Evolutionary conservation across 805 yeast species (phyloP), one percentile per base, ranked within the genome.

Genomic region (Yarrowia sp.): DNA sequence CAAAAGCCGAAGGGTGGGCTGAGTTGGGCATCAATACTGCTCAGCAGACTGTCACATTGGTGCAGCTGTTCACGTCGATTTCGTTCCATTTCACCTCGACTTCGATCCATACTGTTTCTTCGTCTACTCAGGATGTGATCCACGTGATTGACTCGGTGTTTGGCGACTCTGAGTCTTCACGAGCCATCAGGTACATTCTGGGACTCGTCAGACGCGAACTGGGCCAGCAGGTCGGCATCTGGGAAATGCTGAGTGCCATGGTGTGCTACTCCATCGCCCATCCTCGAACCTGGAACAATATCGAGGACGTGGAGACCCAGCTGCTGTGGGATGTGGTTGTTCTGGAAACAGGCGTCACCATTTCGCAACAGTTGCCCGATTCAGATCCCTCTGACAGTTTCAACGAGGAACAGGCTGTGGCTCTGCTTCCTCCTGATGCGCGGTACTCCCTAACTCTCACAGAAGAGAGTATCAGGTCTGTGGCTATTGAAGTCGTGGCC

Each of bases 251-350:
- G 10, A 74, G 76, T 14, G 77, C 77, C 8, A 69, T 76, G 11
- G 71, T 74, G 12, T 72, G 73, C 45, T 77, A 75, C 46, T 74
- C 78, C 12, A 73, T 77, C 41, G 69, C 77, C 40, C 79, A 76
- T 61, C 69, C 75, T 2, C 72, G 75, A 3, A 70, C 71, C 14
- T 72, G 74, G 73, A 71, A 75, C 22, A 69, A 75, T n/a, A 69
- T 65, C 41, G 70, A 71, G 32, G 68, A 66, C 11, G 70, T 71
- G 16, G 74, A 73, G 43, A 67, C 70, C 70, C 71, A 74, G n/a
- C 72, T 74, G 12, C 58, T 76, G 15, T 77, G 79, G 78, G 78
- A 76, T 55, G 79, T 76, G 26, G 75, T 75, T 9, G 77, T 76
- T 9, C 69, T 77, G 11, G 78, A 77, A n/a, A 74, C 73, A 2